Percentiles rank a stretch among this genome's conserved stretches.
Conservation (phyloP, 176 grass and related monocot species). For the Lolium multiflorum region DNA sequence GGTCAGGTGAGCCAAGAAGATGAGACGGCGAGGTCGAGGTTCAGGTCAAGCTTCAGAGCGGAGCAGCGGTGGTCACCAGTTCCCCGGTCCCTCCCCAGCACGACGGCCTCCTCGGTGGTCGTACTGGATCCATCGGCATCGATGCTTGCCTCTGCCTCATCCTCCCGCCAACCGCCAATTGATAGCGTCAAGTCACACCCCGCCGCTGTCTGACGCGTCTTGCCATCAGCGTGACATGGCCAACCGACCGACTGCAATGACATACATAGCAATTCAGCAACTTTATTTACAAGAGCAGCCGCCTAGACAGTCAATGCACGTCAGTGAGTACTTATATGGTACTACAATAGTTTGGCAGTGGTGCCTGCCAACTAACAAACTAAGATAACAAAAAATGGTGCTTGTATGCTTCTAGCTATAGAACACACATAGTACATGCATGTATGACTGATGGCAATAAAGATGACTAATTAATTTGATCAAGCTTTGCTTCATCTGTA, state of each 20-base stretch:
- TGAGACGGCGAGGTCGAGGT: constrained; percentile 66
- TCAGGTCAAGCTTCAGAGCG: constrained; percentile 40
- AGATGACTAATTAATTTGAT: neutral
- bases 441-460: neutral
- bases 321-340: constrained; percentile 25
- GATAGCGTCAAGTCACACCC: constrained; percentile 56
- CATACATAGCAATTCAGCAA: neutral
- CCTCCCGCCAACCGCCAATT: constrained; percentile 45
- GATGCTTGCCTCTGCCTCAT: constrained; percentile 23
- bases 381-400: constrained; percentile 1
- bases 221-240: neutral
- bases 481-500: neutral
- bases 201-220: neutral
- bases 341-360: constrained; percentile 23
- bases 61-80: neutral
- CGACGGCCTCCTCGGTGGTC: constrained; percentile 45
- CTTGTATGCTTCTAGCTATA: no score
- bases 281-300: neutral
- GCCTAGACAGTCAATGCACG: constrained; percentile 41
- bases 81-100: neutral
- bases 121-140: constrained; percentile 49
- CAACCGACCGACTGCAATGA: constrained; percentile 24
- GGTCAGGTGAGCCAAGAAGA: constrained; percentile 58
- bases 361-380: constrained; percentile 42
- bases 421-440: no score